Base-by-base conservation (phyloP, 2,329 filamentous ascomycete species). In the Magnaporthales sp. region DNA sequence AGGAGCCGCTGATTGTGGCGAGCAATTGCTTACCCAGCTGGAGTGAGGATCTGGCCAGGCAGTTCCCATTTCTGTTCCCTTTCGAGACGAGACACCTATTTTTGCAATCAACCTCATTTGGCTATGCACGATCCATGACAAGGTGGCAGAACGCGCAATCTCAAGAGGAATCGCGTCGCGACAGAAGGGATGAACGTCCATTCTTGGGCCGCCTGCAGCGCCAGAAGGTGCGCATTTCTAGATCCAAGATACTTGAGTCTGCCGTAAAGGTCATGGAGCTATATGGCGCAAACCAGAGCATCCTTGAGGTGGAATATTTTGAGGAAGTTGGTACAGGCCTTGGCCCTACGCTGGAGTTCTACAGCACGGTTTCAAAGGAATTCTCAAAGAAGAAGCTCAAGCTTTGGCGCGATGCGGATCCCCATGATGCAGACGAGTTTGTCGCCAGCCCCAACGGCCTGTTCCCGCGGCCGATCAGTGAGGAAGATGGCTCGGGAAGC, bases 181-280 rank as follows among this genome's bases (percentile, higher is more conserved):
- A 96, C 72, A 89, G 93, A 62, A 90, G 92, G 63, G 94, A 98
- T 71, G 93, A 98, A 69, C 86, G 93, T 13, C 93, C 93, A 1
- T 97, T 96, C 83, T 81, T 98, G 2, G 95, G 95, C 15, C 87
- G 94, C 58, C 84, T 97, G 1, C 95, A 98, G 76, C 89, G 95
- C 67, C 95, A 99, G 74, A 99, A 99, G 77, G 94, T 99, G n/a
- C 90, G 95, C 61, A 98, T 99, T 68, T 97, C 94, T 5, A 88
- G 95, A 60, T 88, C 87, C n/a, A 93, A 96, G 73, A 97, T 99
- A 62, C 83, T 99, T 8, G 95, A 99, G 75, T 98, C 95, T 15
- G 95, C 95, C 0, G 83, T 98, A 76, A 99, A 99, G 78, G 95
- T 99, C 31, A 98, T 99, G 94, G 94, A 99, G 72, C 85, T 98